These are phyloP conservation scores for Cordyceps cicadae DNA, from an alignment of 2,329 filamentous ascomycete species.

Conservation along the genomic window DNA sequence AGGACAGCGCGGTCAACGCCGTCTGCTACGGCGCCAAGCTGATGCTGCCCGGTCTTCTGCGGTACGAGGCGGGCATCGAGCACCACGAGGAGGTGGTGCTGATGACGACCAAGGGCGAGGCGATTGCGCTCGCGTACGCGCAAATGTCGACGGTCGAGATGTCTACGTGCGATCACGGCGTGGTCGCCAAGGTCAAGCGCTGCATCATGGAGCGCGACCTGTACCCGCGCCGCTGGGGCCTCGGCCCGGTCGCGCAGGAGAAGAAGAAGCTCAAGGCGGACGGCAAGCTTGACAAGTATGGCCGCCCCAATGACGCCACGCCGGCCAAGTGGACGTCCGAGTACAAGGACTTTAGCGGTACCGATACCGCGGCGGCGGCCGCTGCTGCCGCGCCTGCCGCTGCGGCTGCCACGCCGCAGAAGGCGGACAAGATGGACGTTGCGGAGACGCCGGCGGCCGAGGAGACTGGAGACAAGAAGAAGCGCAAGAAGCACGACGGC, in stretches of 20 bases:
- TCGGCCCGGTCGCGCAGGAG: constrained; percentile 85
- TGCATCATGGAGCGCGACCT: constrained; percentile 99
- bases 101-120: constrained; percentile 99
- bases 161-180: constrained; percentile 92
- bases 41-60: constrained; percentile 92
- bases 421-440: constrained; percentile 29
- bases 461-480: constrained; percentile 49
- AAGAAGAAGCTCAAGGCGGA: constrained; percentile 99
- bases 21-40: constrained; percentile 98
- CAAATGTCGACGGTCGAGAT: constrained; percentile 98
- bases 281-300: constrained; percentile 97
- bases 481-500: constrained; percentile 76
- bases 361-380: constrained; percentile 36
- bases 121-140: constrained; percentile 90
- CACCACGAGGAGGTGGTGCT: constrained; percentile 93
- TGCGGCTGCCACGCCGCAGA: constrained; percentile 29
- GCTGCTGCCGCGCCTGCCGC: constrained; percentile 33
- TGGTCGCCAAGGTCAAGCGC: constrained; percentile 97
- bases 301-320: constrained; percentile 83
- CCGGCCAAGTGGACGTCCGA: constrained; percentile 86
- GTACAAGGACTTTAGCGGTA: constrained; percentile 81
- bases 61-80: constrained; percentile 87
- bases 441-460: constrained; percentile 33
- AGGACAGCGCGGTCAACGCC: constrained; percentile 76
- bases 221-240: constrained; percentile 93